Conservation (phyloP, 2,329 filamentous ascomycete genomes). For the Calonectria naviculata region DNA sequence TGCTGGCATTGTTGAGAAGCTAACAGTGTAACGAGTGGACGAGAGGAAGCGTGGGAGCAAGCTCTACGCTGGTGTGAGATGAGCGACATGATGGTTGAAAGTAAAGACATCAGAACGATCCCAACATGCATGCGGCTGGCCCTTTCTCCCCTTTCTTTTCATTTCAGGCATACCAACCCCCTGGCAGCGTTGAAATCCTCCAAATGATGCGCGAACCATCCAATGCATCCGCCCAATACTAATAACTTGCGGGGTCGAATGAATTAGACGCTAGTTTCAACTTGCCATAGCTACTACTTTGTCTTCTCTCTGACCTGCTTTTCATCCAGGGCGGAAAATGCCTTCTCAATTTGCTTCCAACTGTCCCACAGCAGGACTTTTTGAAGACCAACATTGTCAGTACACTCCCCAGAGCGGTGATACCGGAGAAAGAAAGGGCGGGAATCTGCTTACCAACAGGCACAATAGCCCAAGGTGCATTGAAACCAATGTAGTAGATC, state of each 20-base stretch:
- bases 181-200: background rate
- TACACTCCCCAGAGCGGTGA: background rate
- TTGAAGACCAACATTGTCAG: conserved; percentile 21
- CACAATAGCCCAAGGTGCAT: conserved; percentile 69
- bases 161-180: background rate
- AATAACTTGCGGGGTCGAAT: background rate
- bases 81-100: background rate
- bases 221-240: background rate
- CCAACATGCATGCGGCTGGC: background rate
- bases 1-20: background rate
- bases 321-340: conserved; percentile 40
- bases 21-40: background rate
- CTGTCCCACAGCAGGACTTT: conserved; percentile 48
- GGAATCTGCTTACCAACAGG: conserved; percentile 59
- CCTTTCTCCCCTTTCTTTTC: background rate
- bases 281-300: conserved; percentile 19
- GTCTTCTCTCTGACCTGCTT: conserved; percentile 31
- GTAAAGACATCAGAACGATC: background rate
- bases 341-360: conserved; percentile 39
- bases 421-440: background rate
- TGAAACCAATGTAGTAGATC: conserved; percentile 72
- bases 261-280: background rate
- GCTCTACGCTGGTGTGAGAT: conserved; percentile 9
- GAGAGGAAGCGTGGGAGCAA: background rate
- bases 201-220: background rate